Evolutionary conservation across 306 rosid genomes (phyloP).

Genomic region (Medicago lupulina): DNA sequence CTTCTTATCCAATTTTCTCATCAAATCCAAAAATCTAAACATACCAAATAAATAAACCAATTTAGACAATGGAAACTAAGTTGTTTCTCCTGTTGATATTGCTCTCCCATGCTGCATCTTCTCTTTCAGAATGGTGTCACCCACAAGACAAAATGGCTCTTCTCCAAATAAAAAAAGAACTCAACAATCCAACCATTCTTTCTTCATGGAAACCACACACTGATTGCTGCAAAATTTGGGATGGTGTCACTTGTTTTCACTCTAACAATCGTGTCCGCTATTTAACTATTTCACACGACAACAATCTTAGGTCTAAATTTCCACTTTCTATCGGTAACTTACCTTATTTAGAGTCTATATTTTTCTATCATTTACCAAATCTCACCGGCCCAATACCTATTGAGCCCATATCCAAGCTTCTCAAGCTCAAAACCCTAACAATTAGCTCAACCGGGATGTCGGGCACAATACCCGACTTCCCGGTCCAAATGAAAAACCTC

Average conservation of each 20-base stretch:
- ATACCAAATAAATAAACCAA: background rate
- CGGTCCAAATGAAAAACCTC: background rate
- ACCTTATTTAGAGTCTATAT: conserved; percentile 49
- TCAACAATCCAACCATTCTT: conserved; percentile 32
- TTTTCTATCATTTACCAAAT: conserved; percentile 48
- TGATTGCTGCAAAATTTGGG: conserved; percentile 62
- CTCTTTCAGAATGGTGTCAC: conserved; percentile 56
- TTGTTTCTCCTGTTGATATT: conserved; percentile 8
- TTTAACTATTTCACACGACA: conserved; percentile 36
- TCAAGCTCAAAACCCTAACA: background rate
- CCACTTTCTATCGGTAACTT: conserved; percentile 61
- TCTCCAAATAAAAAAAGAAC: conserved; percentile 12
- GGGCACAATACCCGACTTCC: conserved; percentile 9
- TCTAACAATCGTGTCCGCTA: conserved; percentile 52
- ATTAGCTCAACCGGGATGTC: conserved; percentile 7
- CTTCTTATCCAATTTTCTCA: background rate
- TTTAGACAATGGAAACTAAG: conserved; percentile 1
- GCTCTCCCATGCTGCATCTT: conserved; percentile 25
- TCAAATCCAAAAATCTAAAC: background rate
- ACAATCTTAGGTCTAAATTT: conserved; percentile 47
- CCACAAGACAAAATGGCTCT: conserved; percentile 54
- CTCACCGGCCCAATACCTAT: conserved; percentile 34
- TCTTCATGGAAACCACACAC: conserved; percentile 55
- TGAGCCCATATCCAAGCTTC: conserved; percentile 12
- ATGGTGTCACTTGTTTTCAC: conserved; percentile 48